Base-by-base conservation (phyloP, 208 protist genomes). In the Trypanosoma vivax region DNA sequence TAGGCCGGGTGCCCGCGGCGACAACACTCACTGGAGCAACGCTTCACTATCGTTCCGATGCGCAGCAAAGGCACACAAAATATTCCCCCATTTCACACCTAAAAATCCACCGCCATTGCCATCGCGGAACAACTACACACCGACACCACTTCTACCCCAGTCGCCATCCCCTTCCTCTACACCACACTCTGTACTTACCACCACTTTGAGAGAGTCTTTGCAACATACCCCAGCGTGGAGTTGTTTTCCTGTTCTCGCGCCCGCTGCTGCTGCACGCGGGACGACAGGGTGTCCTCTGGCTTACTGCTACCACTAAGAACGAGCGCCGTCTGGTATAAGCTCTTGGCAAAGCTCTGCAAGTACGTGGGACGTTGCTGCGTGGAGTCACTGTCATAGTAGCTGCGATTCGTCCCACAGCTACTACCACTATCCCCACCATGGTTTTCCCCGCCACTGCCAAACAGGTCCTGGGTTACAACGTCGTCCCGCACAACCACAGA, bases 171-270 rank as follows among this genome's bases (percentile, higher is more conserved):
- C 28, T 23, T 6, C 24, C 5, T 9, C 40, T 7, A 5, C 1
- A 13, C 1, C 3, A 18, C 31, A 24, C 37, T 25, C 5, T 27
- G 13, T n/a, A 40, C 18, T 64, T 71, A 92, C 75, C 79, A 92
- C 80, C 79, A 88, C 5, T 73, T 74, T 11, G 78, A 64, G 25
- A 92, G 68, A 7, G 64, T 62, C 24, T 77, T 74, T n/a, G 66
- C 67, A 3, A 87, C 35, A 3, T 73, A 62, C 18, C 76, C 70
- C 0, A 78, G 69, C 11, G 52, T 60, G 5, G 54, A 59, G 10
- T 25, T 41, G 6, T 48, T 57, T 23, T 50, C 18, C 24, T 58
- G 50, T 45, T 61, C 56, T 1, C 54, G 48, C n/a, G 24, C 65
- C 10, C 61, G 74, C 61, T 87, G 73, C 29, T 73, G 70, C 29